Base-by-base conservation (phyloP, 2,329 filamentous ascomycete genomes). In the Beauveria sp. region DNA sequence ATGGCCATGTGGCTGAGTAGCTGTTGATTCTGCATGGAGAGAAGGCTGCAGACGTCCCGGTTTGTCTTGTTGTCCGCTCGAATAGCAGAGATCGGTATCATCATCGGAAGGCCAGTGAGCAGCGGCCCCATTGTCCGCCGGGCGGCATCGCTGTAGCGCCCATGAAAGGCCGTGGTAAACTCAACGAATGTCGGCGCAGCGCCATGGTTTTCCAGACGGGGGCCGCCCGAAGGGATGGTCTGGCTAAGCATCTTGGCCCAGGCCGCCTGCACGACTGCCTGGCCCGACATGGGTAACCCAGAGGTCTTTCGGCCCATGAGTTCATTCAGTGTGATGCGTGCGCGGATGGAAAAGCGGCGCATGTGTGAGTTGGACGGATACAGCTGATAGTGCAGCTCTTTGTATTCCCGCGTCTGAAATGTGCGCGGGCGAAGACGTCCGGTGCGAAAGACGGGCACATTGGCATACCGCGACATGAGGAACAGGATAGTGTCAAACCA, bases 401-500 rank as follows among this genome's bases (percentile, higher is more conserved):
- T 45, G 24, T 57, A 49, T 28, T 46, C 54, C 14, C 45, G 38
- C 18, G 52, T 43, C 12, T 43, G 9, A 5, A 14, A 26, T 10
- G 46, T 46, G 22, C 34, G 42, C 40, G 60, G 43, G 14, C 26
- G 30, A 9, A 54, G 55, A 2, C 40, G 54, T 24, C 62, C 62
- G 28, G 40, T 62, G 16, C 45, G 46, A 28, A 58, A 58, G n/a
- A 34, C 43, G n/a, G 55, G 55, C n/a, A 58, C 55, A 20, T 49
- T 49, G 43, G 55, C 46, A 9, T 47, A 58, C 10, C 55, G 55
- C 43, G 42, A 34, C 55, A 58, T 58, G n/a, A 58, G 55, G 12
- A 58, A 63, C 26, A 62, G 16, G 28, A 51, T 60, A n/a, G 62
- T 62, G 3, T 60, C 60, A 5, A 59, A 45, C 60, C 62, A 64